Evolutionary conservation across 495 filamentous ascomycete species (phyloP).

Genomic region (Podospora appendiculata): DNA sequence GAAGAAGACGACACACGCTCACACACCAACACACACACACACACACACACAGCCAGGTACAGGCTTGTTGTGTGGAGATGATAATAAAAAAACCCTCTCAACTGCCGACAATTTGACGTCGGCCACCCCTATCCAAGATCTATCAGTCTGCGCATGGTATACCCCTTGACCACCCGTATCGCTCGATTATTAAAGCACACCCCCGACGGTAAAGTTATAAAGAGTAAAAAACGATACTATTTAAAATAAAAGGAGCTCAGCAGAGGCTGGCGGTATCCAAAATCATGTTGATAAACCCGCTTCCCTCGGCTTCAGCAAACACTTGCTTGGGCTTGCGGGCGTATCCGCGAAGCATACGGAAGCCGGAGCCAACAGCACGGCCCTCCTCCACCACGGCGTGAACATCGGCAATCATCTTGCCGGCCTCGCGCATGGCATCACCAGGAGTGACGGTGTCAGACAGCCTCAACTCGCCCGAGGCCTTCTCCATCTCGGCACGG

Average conservation of each 20-base stretch:
- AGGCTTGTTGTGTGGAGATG: too few relatives aligned
- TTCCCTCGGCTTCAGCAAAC: not conserved
- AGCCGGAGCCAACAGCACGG: slow-evolving; percentile 68
- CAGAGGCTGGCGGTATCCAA: slow-evolving; percentile 6
- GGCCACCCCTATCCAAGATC: too few relatives aligned
- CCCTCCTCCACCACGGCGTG: slow-evolving; percentile 80
- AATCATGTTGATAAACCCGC: slow-evolving; percentile 11
- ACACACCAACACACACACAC: too few relatives aligned
- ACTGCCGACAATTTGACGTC: too few relatives aligned
- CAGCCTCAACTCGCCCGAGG: slow-evolving; percentile 53
- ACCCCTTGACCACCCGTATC: too few relatives aligned
- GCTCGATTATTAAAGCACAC: too few relatives aligned
- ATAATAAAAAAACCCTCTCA: too few relatives aligned
- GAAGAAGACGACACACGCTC: too few relatives aligned
- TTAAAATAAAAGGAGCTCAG: not conserved
- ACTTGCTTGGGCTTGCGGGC: slow-evolving; percentile 66
- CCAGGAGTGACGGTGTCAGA: slow-evolving; percentile 34
- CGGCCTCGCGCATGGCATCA: slow-evolving; percentile 38
- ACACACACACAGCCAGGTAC: too few relatives aligned
- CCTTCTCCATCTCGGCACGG: slow-evolving; percentile 77
- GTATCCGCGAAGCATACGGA: slow-evolving; percentile 80
- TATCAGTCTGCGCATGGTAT: too few relatives aligned
- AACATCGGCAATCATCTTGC: slow-evolving; percentile 63
- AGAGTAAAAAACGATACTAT: too few relatives aligned
- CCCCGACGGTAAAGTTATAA: too few relatives aligned